Evolutionary conservation across 192 early-diverging fungal species (phyloP).

Genomic region (Entomortierella chlamydospora): DNA sequence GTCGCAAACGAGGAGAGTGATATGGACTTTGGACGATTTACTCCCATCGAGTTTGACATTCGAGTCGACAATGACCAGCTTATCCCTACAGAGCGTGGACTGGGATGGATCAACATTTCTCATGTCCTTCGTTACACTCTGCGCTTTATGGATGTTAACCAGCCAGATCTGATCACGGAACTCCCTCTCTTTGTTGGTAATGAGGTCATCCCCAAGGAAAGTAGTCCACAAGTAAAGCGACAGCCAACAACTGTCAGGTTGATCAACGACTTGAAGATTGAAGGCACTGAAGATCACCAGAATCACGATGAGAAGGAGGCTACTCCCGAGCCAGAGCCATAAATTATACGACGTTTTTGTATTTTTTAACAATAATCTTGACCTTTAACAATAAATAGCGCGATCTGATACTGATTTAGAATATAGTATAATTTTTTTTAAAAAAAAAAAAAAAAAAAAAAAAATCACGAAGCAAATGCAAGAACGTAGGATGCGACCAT

Average conservation of each 20-base stretch:
- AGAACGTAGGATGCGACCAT: too few relatives aligned
- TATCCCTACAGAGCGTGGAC: slow-evolving; percentile 44
- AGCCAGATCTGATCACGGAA: slow-evolving; percentile 23
- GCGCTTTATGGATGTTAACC: slow-evolving; percentile 38
- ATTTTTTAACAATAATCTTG: too few relatives aligned
- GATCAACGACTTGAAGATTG: slow-evolving; percentile 20
- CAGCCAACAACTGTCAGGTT: slow-evolving; percentile 8
- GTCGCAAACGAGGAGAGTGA: slow-evolving; percentile 29
- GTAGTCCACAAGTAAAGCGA: neutral
- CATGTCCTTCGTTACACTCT: slow-evolving; percentile 43
- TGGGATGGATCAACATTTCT: slow-evolving; percentile 42
- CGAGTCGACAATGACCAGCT: slow-evolving; percentile 48
- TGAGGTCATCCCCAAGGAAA: slow-evolving; percentile 18
- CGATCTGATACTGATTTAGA: too few relatives aligned
- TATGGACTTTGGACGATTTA: slow-evolving; percentile 39
- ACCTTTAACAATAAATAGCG: too few relatives aligned
- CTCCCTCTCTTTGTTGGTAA: slow-evolving; percentile 45
- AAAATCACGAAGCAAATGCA: neutral
- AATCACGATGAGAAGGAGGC: slow-evolving; percentile 23
- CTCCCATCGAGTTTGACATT: slow-evolving; percentile 39
- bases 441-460: neutral
- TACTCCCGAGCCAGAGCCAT: slow-evolving; percentile 37
- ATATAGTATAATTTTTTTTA: too few relatives aligned
- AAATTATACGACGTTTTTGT: too few relatives aligned
- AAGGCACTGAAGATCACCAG: slow-evolving; percentile 24